A percentile compares a stretch with the other conserved stretches of the same genome.
Conservation (phyloP, 2,329 filamentous ascomycete species). For the Pseudonectria buxi region DNA sequence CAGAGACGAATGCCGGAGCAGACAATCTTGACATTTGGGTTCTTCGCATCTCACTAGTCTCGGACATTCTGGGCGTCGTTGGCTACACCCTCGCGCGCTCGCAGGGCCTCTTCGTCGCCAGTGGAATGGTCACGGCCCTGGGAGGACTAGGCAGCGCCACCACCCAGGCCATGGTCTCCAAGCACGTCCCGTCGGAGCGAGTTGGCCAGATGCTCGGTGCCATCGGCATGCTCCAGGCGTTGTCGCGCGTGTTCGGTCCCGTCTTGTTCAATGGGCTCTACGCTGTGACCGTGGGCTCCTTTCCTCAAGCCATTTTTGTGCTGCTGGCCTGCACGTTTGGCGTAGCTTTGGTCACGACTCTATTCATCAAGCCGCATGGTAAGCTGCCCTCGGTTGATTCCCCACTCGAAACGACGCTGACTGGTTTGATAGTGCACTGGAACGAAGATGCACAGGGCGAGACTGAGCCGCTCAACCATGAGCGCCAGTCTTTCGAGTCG, state of each 20-base stretch:
- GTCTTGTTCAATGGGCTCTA: slow-evolving; percentile 83
- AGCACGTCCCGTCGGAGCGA: slow-evolving; percentile 77
- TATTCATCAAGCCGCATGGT: slow-evolving; percentile 70
- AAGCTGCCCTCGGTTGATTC: slow-evolving; percentile 27
- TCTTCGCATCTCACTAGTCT: slow-evolving; percentile 66
- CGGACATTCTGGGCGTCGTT: slow-evolving; percentile 68
- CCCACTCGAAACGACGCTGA: slow-evolving; percentile 9
- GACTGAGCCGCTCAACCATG: slow-evolving; percentile 15
- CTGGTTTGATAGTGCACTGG: slow-evolving; percentile 25
- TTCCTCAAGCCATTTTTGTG: slow-evolving; percentile 78
- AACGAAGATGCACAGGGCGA: slow-evolving; percentile 20
- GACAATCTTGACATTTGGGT: slow-evolving; percentile 72
- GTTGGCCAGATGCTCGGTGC: slow-evolving; percentile 87
- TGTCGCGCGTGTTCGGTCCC: slow-evolving; percentile 72
- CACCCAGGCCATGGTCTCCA: slow-evolving; percentile 76
- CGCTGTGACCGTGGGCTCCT: slow-evolving; percentile 68
- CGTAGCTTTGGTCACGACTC: slow-evolving; percentile 57
- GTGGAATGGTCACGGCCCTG: slow-evolving; percentile 66
- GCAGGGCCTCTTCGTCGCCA: slow-evolving; percentile 59
- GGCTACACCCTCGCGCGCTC: slow-evolving; percentile 65
- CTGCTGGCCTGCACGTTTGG: slow-evolving; percentile 62
- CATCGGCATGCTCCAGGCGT: slow-evolving; percentile 75
- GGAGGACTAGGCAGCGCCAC: slow-evolving; percentile 84
- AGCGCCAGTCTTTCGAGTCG: slow-evolving; percentile 6
- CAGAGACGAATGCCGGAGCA: slow-evolving; percentile 58